These are phyloP conservation scores for Pseudocercospora crystallina DNA, from an alignment of 2,329 filamentous ascomycete species.

Conservation along the genomic window DNA sequence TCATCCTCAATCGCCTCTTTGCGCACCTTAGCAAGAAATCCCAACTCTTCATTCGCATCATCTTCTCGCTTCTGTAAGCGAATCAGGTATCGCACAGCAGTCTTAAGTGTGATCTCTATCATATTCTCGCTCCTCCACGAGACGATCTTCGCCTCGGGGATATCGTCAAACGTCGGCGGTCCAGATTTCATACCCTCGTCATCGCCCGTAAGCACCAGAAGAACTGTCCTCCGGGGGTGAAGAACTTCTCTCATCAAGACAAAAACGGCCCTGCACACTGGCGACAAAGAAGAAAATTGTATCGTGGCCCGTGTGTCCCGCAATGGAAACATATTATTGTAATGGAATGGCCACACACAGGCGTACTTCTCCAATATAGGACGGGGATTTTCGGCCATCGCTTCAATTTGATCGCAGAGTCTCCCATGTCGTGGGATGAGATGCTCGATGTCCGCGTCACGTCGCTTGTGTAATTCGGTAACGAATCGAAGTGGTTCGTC, in stretches of 20 bases:
- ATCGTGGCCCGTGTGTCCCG: too few species aligned
- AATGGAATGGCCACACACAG: too few species aligned
- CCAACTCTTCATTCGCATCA: not conserved
- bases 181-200: not conserved
- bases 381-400: too few species aligned
- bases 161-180: not conserved
- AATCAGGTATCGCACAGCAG: conserved; percentile 1
- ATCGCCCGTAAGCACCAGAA: not conserved
- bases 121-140: not conserved
- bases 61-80: not conserved
- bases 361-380: too few species aligned
- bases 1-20: too few species aligned
- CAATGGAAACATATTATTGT: too few species aligned
- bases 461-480: too few species aligned
- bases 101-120: not conserved
- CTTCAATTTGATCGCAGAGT: too few species aligned
- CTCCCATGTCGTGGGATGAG: too few species aligned
- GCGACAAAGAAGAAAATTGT: not conserved
- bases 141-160: not conserved
- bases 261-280: not conserved
- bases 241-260: not conserved
- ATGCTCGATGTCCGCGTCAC: too few species aligned
- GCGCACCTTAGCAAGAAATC: too few species aligned
- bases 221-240: not conserved
- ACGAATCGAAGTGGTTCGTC: too few species aligned